Conservation (phyloP, 2,329 filamentous ascomycete species). For the Cladobotryum protrusum region DNA sequence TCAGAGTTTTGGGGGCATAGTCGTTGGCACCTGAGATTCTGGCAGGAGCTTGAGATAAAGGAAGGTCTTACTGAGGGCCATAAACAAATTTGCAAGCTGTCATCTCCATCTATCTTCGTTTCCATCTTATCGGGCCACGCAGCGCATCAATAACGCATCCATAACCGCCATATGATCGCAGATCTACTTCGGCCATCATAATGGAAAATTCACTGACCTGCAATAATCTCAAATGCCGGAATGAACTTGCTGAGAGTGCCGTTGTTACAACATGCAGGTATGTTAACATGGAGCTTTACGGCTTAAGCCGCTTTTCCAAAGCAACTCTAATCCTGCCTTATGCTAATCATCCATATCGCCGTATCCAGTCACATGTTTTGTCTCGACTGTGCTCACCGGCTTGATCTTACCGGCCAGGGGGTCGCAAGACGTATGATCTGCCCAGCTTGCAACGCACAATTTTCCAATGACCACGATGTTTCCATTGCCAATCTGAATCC, state of each 20-base stretch:
- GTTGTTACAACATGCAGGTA: conserved; percentile 88
- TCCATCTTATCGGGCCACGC: too few relatives aligned
- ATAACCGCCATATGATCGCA: too few relatives aligned
- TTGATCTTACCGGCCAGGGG: conserved; percentile 50
- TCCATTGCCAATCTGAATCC: conserved; percentile 67
- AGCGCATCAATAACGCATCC: too few relatives aligned
- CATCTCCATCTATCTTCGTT: too few relatives aligned
- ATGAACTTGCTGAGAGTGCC: conserved; percentile 61
- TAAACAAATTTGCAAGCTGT: too few relatives aligned
- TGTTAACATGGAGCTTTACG: neutral
- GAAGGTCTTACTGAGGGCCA: too few relatives aligned
- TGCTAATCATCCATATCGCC: conserved; percentile 6
- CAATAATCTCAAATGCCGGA: conserved; percentile 72
- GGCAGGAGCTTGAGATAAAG: too few relatives aligned
- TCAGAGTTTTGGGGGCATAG: too few relatives aligned
- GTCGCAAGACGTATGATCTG: conserved; percentile 45
- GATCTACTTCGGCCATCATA: neutral
- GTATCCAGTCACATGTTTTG: conserved; percentile 75
- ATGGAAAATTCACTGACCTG: conserved; percentile 76
- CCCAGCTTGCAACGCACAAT: conserved; percentile 65
- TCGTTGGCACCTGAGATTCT: too few relatives aligned
- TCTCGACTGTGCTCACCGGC: conserved; percentile 59
- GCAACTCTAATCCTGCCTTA: neutral
- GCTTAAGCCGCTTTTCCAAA: neutral
- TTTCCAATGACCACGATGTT: conserved; percentile 69